These are phyloP conservation scores for Gilbertella persicaria DNA, from an alignment of 371 early-diverging fungal species.

Conservation along the genomic window DNA sequence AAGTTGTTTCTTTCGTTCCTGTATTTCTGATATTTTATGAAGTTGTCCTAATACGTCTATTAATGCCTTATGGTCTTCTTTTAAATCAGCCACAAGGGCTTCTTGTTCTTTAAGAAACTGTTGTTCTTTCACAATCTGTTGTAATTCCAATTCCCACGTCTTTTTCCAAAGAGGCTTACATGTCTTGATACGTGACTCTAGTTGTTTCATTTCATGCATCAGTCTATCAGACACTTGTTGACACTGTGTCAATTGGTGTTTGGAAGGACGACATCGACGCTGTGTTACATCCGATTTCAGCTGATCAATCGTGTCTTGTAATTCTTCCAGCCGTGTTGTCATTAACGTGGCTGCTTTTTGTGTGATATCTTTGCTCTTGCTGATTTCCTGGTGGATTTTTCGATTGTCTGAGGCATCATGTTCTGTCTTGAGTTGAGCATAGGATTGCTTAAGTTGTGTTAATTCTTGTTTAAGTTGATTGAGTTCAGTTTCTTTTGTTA, in stretches of 20 bases:
- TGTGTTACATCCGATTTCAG: slow-evolving; percentile 78
- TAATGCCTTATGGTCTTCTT: slow-evolving; percentile 64
- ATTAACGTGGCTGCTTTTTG: slow-evolving; percentile 57
- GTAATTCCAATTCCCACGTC: slow-evolving; percentile 80
- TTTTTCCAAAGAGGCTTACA: slow-evolving; percentile 74
- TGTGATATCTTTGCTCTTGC: slow-evolving; percentile 59
- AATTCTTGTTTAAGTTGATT: neutral
- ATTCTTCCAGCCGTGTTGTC: slow-evolving; percentile 62
- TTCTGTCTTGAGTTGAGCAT: slow-evolving; percentile 12
- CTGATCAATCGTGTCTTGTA: slow-evolving; percentile 73
- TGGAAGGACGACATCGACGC: slow-evolving; percentile 67
- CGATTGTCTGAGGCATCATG: slow-evolving; percentile 33
- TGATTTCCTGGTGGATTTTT: slow-evolving; percentile 47
- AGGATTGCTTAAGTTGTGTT: no score
- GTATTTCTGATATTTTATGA: slow-evolving; percentile 60
- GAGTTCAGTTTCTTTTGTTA: neutral
- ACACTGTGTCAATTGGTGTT: slow-evolving; percentile 52
- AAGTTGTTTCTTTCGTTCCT: slow-evolving; percentile 33
- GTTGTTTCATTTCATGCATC: slow-evolving; percentile 41
- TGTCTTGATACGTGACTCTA: slow-evolving; percentile 53
- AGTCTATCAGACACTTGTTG: slow-evolving; percentile 51
- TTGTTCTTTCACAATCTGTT: slow-evolving; percentile 79
- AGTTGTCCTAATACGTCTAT: slow-evolving; percentile 61
- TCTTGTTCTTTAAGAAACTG: slow-evolving; percentile 78
- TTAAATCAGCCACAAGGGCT: slow-evolving; percentile 60